Conservation (phyloP, 768 basidiomycete genomes). For the Roridomyces roridus region DNA sequence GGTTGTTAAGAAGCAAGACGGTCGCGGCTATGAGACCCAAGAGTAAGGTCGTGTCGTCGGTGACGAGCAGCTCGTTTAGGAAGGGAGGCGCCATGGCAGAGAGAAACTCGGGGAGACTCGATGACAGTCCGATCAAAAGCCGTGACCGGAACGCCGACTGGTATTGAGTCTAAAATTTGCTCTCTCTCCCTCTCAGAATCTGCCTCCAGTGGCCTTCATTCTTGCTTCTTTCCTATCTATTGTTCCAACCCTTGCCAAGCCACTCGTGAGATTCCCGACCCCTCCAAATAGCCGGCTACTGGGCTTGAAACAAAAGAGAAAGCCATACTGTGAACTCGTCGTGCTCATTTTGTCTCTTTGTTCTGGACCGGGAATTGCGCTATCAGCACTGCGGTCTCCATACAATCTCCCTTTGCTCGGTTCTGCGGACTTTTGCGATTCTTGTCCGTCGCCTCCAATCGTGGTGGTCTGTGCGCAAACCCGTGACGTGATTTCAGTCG, state of each 20-base stretch:
- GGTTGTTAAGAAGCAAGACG: conserved; percentile 76
- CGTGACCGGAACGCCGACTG: too few relatives aligned
- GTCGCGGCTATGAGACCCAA: conserved; percentile 78
- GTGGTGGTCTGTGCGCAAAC: not conserved
- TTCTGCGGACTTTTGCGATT: not conserved
- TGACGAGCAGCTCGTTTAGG: conserved; percentile 66
- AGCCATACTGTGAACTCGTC: too few relatives aligned
- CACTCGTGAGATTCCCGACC: too few relatives aligned
- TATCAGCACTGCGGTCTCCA: not conserved
- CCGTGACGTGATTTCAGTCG: conserved; percentile 28
- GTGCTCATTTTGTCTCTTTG: not conserved
- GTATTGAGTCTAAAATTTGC: too few relatives aligned
- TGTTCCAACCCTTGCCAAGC: conserved; percentile 18
- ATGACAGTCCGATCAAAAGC: too few relatives aligned
- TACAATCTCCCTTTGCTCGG: conserved; percentile 1
- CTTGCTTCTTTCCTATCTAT: too few relatives aligned
- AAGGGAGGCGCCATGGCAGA: not conserved
- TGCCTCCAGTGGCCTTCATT: too few relatives aligned
- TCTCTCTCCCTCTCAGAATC: too few relatives aligned
- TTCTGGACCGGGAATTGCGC: not conserved
- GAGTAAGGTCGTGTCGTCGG: conserved; percentile 81
- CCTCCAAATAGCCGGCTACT: too few relatives aligned
- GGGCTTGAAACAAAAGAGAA: not conserved
- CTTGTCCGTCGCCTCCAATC: too few relatives aligned
- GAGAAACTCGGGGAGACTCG: too few relatives aligned